A percentile compares a stretch with the other conserved stretches of the same genome.
Conservation (phyloP, 2,329 filamentous ascomycete species). For the Fusarium odoratissimum region DNA sequence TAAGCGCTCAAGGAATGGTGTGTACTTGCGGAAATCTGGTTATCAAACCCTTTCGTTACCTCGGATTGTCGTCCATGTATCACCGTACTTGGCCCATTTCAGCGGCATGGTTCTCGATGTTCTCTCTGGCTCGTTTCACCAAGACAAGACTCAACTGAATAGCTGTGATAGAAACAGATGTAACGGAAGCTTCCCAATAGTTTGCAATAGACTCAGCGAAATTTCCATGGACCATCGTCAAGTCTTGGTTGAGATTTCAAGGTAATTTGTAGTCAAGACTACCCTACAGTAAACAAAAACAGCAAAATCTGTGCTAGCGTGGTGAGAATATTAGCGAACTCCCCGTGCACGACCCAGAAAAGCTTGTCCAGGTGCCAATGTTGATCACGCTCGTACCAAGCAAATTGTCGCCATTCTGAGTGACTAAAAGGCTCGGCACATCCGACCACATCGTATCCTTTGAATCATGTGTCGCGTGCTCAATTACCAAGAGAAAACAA, state of each 20-base stretch:
- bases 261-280: not conserved
- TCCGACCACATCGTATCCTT: slow-evolving; percentile 7
- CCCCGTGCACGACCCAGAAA: not conserved
- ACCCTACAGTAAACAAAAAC: not conserved
- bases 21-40: no score
- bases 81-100: no score
- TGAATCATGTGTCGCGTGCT: slow-evolving; percentile 26
- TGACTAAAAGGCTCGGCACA: slow-evolving; percentile 4
- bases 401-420: not conserved
- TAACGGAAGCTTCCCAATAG: no score
- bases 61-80: no score
- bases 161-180: fast-evolving
- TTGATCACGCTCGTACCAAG: not conserved
- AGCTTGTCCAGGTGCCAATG: slow-evolving; percentile 13
- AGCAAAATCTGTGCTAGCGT: not conserved
- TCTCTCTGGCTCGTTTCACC: fast-evolving
- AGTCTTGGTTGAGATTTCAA: not conserved
- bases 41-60: no score
- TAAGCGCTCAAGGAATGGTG: no score
- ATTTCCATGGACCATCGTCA: not conserved
- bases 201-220: not conserved
- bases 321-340: not conserved
- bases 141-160: fast-evolving
- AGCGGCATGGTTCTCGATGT: fast-evolving
- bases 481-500: slow-evolving; percentile 9